Evolutionary conservation across 2,329 filamentous ascomycete genomes (phyloP), one percentile per base, ranked within the genome.

Genomic region (Hymenoscyphus fructigenus): DNA sequence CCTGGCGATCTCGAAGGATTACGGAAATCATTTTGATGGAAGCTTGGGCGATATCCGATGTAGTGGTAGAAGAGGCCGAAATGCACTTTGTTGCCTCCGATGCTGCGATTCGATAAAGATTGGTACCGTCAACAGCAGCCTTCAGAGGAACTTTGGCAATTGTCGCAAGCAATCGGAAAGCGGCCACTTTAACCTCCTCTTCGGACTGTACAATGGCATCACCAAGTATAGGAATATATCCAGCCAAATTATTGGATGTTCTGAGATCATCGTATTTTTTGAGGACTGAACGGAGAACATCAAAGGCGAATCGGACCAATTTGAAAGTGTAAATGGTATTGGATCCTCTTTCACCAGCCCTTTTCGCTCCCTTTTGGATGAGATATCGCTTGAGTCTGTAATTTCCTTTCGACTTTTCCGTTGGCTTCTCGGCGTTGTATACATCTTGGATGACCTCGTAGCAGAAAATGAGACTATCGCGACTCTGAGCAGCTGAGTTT

Each of bases 361-460:
- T 92, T 75, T 90, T 92, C 10, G 89, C 88, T 5, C 88, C 89
- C 75, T 90, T 90, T 73, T 93, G 92, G 32, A 97, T 83, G 9
- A 98, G 82, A 73, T 95, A 97, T 63, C 89, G 88, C 74, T 84
- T 88, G 57, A 88, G 81, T 67, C 83, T 84, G 17, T 85, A 84
- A 70, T 91, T 86, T 7, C 87, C 79, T 71, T 84, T 86, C n/a
- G 79, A 77, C 68, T 83, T 81, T 23, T 76, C 79, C 73, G 80
- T 75, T 7, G 80, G 82, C 70, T 82, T 85, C 62, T 84, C 82
- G 65, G 85, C 85, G 66, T 85, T 86, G 76, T 97, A 96, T 0
- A 92, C 91, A 68, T 93, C 89, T 74, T 96, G 91, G 50, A 98
- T 91, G 57, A 98, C 85, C 76, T 98, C 92, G 75, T 97, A 98